These are phyloP conservation scores for Agaricus sinodeliciosus DNA, from an alignment of 768 basidiomycete species.

Conservation along the genomic window DNA sequence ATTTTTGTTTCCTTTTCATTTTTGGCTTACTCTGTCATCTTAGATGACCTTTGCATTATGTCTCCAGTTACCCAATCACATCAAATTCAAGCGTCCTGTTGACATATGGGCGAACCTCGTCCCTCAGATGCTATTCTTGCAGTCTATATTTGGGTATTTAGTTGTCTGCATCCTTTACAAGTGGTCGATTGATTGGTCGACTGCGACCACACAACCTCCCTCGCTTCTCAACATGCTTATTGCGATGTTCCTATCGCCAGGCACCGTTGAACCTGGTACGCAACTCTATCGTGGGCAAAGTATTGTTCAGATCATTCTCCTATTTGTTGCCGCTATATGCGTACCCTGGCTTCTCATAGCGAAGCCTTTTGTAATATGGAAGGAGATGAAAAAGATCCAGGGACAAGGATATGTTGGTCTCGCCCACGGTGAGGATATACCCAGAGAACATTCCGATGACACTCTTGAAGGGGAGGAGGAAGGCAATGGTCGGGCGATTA, in stretches of 20 bases:
- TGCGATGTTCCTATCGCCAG: constrained; percentile 91
- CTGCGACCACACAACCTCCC: constrained; percentile 63
- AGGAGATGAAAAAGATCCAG: constrained; percentile 80
- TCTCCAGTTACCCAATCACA: constrained; percentile 91
- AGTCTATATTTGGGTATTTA: constrained; percentile 97
- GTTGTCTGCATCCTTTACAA: constrained; percentile 94
- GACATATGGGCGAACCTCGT: constrained; percentile 95
- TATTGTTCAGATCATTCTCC: constrained; percentile 72
- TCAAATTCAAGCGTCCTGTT: constrained; percentile 81
- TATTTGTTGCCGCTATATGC: constrained; percentile 76
- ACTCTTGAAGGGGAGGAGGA: constrained; percentile 75
- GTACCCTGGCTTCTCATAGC: constrained; percentile 92
- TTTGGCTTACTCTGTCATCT: constrained; percentile 10
- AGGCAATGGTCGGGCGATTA: constrained; percentile 65
- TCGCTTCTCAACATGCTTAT: constrained; percentile 95
- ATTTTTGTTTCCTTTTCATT: constrained; percentile 1
- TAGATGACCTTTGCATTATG: constrained; percentile 99
- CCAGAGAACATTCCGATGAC: constrained; percentile 50
- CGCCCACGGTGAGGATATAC: constrained; percentile 47
- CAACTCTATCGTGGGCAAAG: constrained; percentile 86
- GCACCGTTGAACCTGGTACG: constrained; percentile 56
- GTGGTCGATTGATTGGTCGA: constrained; percentile 91
- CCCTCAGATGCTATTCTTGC: constrained; percentile 95
- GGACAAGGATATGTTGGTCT: constrained; percentile 75
- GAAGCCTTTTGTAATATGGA: constrained; percentile 90